These are phyloP conservation scores for Wallacemonas collosoma DNA, from an alignment of 208 protist species.

Conservation along the genomic window DNA sequence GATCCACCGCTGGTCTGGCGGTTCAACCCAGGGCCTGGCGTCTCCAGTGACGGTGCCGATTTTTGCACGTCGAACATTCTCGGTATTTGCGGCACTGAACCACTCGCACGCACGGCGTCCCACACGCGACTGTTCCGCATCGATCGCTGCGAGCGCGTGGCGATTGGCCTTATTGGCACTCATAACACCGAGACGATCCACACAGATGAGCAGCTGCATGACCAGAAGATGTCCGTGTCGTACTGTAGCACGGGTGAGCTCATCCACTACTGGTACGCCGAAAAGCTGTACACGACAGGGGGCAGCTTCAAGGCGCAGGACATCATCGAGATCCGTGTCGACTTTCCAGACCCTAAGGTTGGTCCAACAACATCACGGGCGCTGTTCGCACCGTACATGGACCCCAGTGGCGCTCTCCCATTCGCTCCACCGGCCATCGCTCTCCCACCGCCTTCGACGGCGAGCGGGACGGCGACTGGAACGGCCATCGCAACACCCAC, in stretches of 20 bases:
- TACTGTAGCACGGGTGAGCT: slow-evolving; percentile 88
- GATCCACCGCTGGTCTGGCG: slow-evolving; percentile 54
- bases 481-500: not conserved
- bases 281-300: slow-evolving; percentile 44
- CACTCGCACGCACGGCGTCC: slow-evolving; percentile 43
- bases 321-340: slow-evolving; percentile 51
- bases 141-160: slow-evolving; percentile 77
- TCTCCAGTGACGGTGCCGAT: slow-evolving; percentile 48
- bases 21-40: slow-evolving; percentile 76
- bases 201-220: slow-evolving; percentile 55
- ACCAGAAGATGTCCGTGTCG: slow-evolving; percentile 56
- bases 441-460: not conserved
- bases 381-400: slow-evolving; percentile 13
- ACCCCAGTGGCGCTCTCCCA: slow-evolving; percentile 12
- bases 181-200: slow-evolving; percentile 20
- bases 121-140: slow-evolving; percentile 70
- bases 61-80: slow-evolving; percentile 83
- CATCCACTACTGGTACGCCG: slow-evolving; percentile 34
- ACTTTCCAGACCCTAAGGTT: slow-evolving; percentile 28
- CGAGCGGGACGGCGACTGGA: not conserved
- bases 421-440: not conserved
- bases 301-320: slow-evolving; percentile 59
- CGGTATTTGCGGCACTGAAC: slow-evolving; percentile 68
- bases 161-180: slow-evolving; percentile 68
- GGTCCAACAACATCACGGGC: slow-evolving; percentile 2